A percentile compares a stretch with the other conserved stretches of the same genome.
These are phyloP conservation scores for Botrytis galanthina DNA, from an alignment of 2,329 filamentous ascomycete genomes.

Conservation along the genomic window DNA sequence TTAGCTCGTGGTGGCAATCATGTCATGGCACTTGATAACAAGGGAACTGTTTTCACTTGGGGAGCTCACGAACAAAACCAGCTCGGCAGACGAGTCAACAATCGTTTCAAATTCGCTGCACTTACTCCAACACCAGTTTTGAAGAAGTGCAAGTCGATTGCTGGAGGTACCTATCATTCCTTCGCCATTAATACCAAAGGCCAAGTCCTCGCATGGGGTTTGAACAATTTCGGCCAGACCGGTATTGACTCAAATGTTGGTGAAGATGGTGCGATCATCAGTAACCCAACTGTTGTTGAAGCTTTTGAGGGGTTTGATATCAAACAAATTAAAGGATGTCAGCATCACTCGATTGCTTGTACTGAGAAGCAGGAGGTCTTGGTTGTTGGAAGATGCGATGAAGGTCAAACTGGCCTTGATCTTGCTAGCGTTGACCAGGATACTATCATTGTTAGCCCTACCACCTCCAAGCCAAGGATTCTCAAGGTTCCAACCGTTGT, in stretches of 20 bases:
- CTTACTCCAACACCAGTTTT: constrained; percentile 38
- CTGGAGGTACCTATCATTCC: constrained; percentile 71
- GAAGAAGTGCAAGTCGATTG: constrained; percentile 35
- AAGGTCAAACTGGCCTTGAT: constrained; percentile 56
- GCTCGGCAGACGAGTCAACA: constrained; percentile 51
- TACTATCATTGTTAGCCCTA: constrained; percentile 60
- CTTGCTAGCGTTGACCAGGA: constrained; percentile 54
- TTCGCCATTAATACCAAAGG: constrained; percentile 70
- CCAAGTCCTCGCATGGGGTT: constrained; percentile 75
- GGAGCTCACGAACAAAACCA: constrained; percentile 67
- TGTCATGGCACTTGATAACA: constrained; percentile 56
- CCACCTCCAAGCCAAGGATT: constrained; percentile 59
- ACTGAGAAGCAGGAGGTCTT: constrained; percentile 56
- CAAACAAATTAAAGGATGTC: constrained; percentile 60
- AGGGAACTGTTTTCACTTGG: constrained; percentile 61
- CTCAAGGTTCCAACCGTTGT: constrained; percentile 63
- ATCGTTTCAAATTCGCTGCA: constrained; percentile 31
- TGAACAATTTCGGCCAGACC: constrained; percentile 84
- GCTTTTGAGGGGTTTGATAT: neutral
- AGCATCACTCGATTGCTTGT: constrained; percentile 71
- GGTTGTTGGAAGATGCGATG: constrained; percentile 59
- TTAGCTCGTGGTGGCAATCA: constrained; percentile 58
- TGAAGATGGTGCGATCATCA: constrained; percentile 65
- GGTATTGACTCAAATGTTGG: constrained; percentile 63
- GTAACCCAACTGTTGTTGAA: constrained; percentile 2